Base-by-base conservation (phyloP, 805 yeast genomes). In the Starmerella asiatica region DNA sequence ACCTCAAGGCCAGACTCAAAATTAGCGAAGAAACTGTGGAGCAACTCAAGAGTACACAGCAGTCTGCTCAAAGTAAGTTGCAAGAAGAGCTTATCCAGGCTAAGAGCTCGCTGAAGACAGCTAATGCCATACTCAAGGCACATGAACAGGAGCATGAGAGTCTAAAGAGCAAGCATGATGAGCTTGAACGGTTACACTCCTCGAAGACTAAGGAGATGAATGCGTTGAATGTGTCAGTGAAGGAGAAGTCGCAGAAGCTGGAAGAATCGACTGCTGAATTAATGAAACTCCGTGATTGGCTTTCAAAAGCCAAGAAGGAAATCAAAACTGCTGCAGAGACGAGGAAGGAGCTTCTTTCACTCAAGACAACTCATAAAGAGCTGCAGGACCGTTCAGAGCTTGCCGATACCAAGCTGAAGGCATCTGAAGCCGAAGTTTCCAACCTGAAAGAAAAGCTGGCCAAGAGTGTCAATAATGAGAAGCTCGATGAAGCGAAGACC, bases 271-370 rank as follows among this genome's bases (percentile, higher is more conserved):
- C 40, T 39, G 36, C 34, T 19, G 49, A 55, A 36, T 36, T 49
- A 12, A 15, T 45, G 12, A 41, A 44, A 24, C 43, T 50, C 15
- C 47, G 46, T 20, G 33, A 46, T 15, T 32, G 44, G 42, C 45
- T 51, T 6, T 47, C 51, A 17, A 45, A 47, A 15, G 51, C 53
- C n/a, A 43, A 47, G 21, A 49, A 48, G 2, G 42, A 40, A 35
- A 26, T 40, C 21, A 38, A 37, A 14, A 27, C 31, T 12, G 42
- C 43, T 4, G 43, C 36, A 1, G 16, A n/a, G n/a, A 26, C 38
- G 3, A 32, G 36, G 2, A 20, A 21, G 14, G 32, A 29, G 4
- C 34, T 37, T 11, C n/a, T 26, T 1, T 8, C 24, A 12, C 24
- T 20, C 17, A 6, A 32, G 17, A 17, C 14, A 5, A 16, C 26